phyloP scores from a whole-genome alignment of 2,329 filamentous ascomycete species.

The Berkeleyomyces rouxiae region DNA sequence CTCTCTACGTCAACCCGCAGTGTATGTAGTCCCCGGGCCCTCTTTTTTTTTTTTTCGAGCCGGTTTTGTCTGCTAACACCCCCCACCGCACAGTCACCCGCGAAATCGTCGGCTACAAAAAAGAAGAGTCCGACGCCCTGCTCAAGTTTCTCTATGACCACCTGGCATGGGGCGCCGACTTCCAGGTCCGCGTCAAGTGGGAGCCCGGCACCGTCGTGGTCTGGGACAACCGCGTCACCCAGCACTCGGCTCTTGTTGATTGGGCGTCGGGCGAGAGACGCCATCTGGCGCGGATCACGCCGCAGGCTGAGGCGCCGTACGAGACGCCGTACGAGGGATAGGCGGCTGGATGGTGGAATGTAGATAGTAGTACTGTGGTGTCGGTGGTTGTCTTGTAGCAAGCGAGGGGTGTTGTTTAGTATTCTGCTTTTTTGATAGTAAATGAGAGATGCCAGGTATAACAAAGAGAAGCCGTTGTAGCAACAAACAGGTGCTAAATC shows the following conservation, averaged over 20 bases:
- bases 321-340: conserved; percentile 14
- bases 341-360: not conserved
- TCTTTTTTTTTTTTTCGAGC: not conserved
- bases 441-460: not conserved
- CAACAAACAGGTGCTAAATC: not conserved
- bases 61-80: not conserved
- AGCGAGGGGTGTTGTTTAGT: too few species aligned
- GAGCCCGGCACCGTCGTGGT: conserved; percentile 64
- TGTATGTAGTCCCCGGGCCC: conserved; percentile 34
- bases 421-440: not conserved
- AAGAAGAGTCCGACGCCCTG: conserved; percentile 66
- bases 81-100: conserved; percentile 44
- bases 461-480: not conserved
- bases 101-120: conserved; percentile 66
- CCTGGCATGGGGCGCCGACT: conserved; percentile 40
- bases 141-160: conserved; percentile 53
- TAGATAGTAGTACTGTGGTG: not conserved
- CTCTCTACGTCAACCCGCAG: conserved; percentile 66
- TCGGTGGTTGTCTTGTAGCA: not conserved
- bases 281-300: conserved; percentile 67
- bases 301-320: conserved; percentile 56
- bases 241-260: conserved; percentile 64
- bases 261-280: conserved; percentile 66
- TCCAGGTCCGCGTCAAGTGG: conserved; percentile 49
- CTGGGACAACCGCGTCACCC: conserved; percentile 71